Evolutionary conservation across 768 basidiomycete species (phyloP).

Genomic region (Mycena galericulata): DNA sequence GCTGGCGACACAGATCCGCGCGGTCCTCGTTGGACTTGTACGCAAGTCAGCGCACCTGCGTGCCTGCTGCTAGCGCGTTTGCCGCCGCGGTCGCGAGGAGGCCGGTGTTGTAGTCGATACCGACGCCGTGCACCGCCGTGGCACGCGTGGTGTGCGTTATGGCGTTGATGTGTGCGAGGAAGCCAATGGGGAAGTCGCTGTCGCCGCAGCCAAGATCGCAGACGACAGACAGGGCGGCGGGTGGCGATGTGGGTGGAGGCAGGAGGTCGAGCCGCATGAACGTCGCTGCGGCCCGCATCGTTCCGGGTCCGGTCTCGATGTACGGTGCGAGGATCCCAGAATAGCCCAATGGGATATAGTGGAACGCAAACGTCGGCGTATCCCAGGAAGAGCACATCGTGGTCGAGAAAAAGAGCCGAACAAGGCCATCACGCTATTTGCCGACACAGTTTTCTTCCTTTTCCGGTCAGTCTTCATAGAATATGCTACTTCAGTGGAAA

Average conservation of each 20-base stretch:
- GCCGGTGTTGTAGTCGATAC: constrained; percentile 19
- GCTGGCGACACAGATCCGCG: constrained; percentile 16
- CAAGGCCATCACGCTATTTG: no score
- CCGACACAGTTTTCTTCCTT: no score
- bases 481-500: no score
- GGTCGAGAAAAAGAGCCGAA: no score
- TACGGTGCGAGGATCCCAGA: constrained; percentile 19
- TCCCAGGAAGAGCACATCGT: no score
- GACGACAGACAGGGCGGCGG: constrained; percentile 5
- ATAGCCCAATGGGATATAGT: constrained; percentile 28
- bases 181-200: constrained; percentile 21
- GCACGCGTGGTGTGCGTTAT: constrained; percentile 1
- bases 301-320: constrained; percentile 21
- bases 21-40: constrained; percentile 21
- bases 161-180: constrained; percentile 7
- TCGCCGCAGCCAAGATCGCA: constrained; percentile 30
- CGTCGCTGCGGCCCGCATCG: constrained; percentile 25
- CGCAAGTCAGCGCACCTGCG: constrained; percentile 5
- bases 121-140: constrained; percentile 18
- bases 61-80: constrained; percentile 13
- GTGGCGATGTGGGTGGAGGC: neutral
- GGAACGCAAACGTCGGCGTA: constrained; percentile 22
- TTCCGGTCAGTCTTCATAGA: no score
- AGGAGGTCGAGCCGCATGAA: constrained; percentile 19
- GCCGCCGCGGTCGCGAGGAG: constrained; percentile 13